Base-by-base conservation (phyloP, 495 filamentous ascomycete species). In the Lophiostoma macrostomum region DNA sequence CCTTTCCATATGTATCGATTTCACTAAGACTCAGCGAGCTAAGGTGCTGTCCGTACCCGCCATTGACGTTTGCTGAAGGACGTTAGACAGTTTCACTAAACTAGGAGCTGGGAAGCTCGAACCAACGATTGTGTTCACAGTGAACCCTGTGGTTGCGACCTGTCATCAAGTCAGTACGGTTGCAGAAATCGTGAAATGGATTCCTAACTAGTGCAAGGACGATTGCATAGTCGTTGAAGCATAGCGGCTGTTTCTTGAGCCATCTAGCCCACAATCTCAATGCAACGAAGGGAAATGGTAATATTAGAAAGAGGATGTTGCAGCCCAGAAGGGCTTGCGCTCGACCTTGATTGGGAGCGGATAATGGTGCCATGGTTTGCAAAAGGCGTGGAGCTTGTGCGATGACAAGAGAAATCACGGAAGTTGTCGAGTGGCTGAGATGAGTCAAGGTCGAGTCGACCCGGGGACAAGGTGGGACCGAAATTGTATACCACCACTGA, bases 201-300 rank as follows among this genome's bases (percentile, higher is more conserved):
- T 32, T 7, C 29, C 38, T 4, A 20, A 41, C 38, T 5, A 41
- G 38, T 20, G 12, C 38, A 5, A 19, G 19, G 13, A 41, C 19
- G 38, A 12, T 14, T 11, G 38, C 19, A 12, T 19, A 41, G n/a
- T 41, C 38, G 24, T 19, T 41, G 4, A 19, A 12, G 19, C 19
- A 12, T 5, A 41, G 38, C 5, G 16, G 38, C 13, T 5, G 12
- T 5, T 19, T 19, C 16, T 41, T 41, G 6, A 41, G 19, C 16
- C 19, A 14, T 4, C 38, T 14, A 20, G 38, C 38, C 38, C 38
- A 41, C 13, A 41, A 24, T 41, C 38, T 41, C 16, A 41, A 41
- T 4, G 16, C 16, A 20, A 41, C 38, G n/a, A n/a, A n/a, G 7
- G 29, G 29, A 32, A 7, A 32, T n/a, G 29, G 29, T 32, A 32